phyloP scores from a whole-genome alignment of 352 stramenopile species.

The Phytopythium aichiense region DNA sequence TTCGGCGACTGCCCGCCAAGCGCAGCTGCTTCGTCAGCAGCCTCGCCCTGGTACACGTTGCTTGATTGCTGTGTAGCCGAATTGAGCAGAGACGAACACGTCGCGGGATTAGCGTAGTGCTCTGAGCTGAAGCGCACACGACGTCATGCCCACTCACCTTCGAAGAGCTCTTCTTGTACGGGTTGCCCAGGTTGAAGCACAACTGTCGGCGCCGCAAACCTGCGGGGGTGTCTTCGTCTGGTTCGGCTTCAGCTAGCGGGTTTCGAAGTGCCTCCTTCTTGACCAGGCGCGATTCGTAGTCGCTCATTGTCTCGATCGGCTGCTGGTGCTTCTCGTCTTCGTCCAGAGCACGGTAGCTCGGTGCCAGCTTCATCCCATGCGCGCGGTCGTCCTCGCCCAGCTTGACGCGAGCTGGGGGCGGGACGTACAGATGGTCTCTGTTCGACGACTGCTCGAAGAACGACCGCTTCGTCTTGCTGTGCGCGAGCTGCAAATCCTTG shows the following conservation, averaged over 20 bases:
- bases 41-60: slow-evolving; percentile 83
- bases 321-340: slow-evolving; percentile 83
- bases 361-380: slow-evolving; percentile 39
- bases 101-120: not conserved
- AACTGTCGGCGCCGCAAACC: slow-evolving; percentile 71
- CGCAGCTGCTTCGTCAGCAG: slow-evolving; percentile 78
- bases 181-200: slow-evolving; percentile 84
- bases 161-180: slow-evolving; percentile 87
- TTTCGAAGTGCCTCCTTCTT: slow-evolving; percentile 86
- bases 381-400: slow-evolving; percentile 13
- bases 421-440: slow-evolving; percentile 33
- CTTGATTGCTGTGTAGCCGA: slow-evolving; percentile 37
- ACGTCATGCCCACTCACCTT: slow-evolving; percentile 33
- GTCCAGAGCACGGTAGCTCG: slow-evolving; percentile 53
- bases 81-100: not conserved
- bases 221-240: slow-evolving; percentile 76
- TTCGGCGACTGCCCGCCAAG: slow-evolving; percentile 76
- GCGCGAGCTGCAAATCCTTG: slow-evolving; percentile 41
- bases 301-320: slow-evolving; percentile 86
- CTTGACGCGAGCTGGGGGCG: slow-evolving; percentile 22
- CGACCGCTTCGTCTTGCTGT: slow-evolving; percentile 43
- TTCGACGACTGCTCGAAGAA: slow-evolving; percentile 45
- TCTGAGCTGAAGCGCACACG: not conserved
- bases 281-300: slow-evolving; percentile 84
- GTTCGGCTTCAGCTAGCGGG: slow-evolving; percentile 76